Evolutionary conservation across 371 early-diverging fungal species (phyloP), one percentile per base, ranked within the genome.

Genomic region (Lichtheimia hyalospora): DNA sequence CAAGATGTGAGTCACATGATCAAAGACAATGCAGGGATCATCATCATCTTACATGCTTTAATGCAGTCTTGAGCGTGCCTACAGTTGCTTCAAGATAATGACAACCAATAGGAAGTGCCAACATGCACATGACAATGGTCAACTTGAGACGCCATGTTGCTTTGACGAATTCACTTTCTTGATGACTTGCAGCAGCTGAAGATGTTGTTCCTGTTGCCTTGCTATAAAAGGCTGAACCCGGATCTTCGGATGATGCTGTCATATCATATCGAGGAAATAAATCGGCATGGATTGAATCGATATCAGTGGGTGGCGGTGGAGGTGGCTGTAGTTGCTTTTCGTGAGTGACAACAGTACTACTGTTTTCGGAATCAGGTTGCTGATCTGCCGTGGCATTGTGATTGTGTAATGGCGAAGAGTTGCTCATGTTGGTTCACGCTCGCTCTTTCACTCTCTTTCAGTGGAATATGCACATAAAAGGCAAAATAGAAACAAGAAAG

Each of bases 51-150:
- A 73, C 77, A 39, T 54, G 28, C 51, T 76, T 76, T 43, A 76
- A 50, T 25, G 66, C 51, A 14, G 77, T 73, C 55, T 76, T 76
- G 15, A 76, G 58, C 23, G 77, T 76, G 46, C 77, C 74, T 34
- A 76, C 46, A 4, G 77, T 76, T n/a, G 77, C 77, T 57, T 73
- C 71, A n/a, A 76, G 46, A 43, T 67, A 76, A 64, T 76, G 77
- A 49, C 69, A 73, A 7, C 77, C 77, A 8, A 71, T 74, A 21
- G 67, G 67, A 28, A 67, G 51, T 24, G 60, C 50, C 41, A 67
- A 62, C 67, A 67, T 67, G 41, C 59, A 62, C 3, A 60, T 27
- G 14, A 67, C 34, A 27, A 67, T 61, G 4, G 54, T 20, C 5
- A 54, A 2, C 50, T 66, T 66, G 25, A 61, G 41, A n/a, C 41